These are phyloP conservation scores for Candida silvicultrix DNA, from an alignment of 805 yeast species.

Conservation along the genomic window DNA sequence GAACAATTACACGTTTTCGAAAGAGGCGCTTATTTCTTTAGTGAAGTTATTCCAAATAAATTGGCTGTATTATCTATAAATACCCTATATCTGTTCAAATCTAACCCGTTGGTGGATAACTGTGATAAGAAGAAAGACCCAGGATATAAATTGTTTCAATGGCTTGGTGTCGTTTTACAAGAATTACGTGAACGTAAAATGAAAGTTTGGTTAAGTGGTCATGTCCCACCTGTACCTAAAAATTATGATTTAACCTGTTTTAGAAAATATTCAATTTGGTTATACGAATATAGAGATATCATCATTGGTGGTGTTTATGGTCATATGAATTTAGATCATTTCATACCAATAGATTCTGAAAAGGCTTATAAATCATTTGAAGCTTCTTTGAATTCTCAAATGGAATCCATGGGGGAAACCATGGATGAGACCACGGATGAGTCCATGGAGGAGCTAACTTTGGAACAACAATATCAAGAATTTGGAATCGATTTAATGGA, in stretches of 20 bases:
- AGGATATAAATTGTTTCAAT: conserved; percentile 67
- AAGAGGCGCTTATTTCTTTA: conserved; percentile 67
- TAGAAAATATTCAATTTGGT: conserved; percentile 74
- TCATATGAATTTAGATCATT: conserved; percentile 88
- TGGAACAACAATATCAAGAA: conserved; percentile 18
- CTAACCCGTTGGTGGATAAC: conserved; percentile 77
- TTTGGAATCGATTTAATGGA: conserved; percentile 16
- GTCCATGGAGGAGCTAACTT: conserved; percentile 17
- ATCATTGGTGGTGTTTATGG: conserved; percentile 82
- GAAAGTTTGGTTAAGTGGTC: conserved; percentile 86
- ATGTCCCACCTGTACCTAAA: conserved; percentile 81
- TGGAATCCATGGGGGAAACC: too few species aligned
- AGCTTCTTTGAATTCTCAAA: conserved; percentile 6
- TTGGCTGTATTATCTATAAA: conserved; percentile 76
- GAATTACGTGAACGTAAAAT: conserved; percentile 67
- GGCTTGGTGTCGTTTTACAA: conserved; percentile 71
- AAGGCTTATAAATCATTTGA: conserved; percentile 48
- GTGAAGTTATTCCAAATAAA: conserved; percentile 73
- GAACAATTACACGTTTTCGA: conserved; percentile 71
- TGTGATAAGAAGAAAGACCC: conserved; percentile 72
- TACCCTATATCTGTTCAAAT: conserved; percentile 66
- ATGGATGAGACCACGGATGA: conserved; percentile 18
- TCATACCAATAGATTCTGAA: conserved; percentile 66
- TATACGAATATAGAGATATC: conserved; percentile 76
- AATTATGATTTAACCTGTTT: conserved; percentile 70